These are phyloP conservation scores for Phytophthora nicotianae DNA, from an alignment of 352 stramenopile species.

Conservation along the genomic window DNA sequence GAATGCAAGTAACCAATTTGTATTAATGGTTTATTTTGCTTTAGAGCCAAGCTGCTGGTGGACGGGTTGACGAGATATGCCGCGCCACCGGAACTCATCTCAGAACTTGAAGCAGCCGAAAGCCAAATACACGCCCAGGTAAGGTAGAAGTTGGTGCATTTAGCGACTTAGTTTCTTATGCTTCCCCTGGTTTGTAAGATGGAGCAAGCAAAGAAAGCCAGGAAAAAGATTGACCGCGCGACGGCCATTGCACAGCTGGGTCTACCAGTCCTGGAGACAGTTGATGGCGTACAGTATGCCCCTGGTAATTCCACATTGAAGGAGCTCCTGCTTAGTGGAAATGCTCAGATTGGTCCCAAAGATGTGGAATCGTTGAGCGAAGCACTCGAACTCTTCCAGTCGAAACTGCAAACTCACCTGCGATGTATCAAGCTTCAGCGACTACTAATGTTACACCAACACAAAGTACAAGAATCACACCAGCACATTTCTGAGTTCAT, in stretches of 20 bases:
- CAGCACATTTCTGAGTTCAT: slow-evolving; percentile 40
- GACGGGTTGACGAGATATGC: slow-evolving; percentile 58
- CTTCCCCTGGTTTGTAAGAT: no score
- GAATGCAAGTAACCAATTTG: no score
- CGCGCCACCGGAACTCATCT: slow-evolving; percentile 52
- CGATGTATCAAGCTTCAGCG: slow-evolving; percentile 73
- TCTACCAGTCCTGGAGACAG: slow-evolving; percentile 57
- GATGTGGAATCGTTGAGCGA: slow-evolving; percentile 47
- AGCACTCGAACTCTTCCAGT: slow-evolving; percentile 41
- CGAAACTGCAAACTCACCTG: slow-evolving; percentile 55
- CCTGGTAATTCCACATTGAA: slow-evolving; percentile 62
- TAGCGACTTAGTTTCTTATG: no score
- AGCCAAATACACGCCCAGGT: slow-evolving; percentile 70
- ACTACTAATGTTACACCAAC: slow-evolving; percentile 34
- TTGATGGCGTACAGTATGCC: slow-evolving; percentile 62
- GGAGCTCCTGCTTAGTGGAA: slow-evolving; percentile 72
- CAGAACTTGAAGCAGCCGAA: slow-evolving; percentile 67
- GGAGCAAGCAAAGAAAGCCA: slow-evolving; percentile 81
- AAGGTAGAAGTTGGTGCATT: no score
- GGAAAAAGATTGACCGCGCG: slow-evolving; percentile 76
- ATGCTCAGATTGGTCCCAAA: slow-evolving; percentile 41
- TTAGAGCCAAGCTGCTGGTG: slow-evolving; percentile 44
- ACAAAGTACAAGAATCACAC: slow-evolving; percentile 16
- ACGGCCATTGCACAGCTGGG: slow-evolving; percentile 58
- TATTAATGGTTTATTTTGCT: background rate